A percentile compares a stretch with the other conserved stretches of the same genome.
Conservation (phyloP, 2,329 filamentous ascomycete genomes). For the Endoconidiophora polonica region DNA sequence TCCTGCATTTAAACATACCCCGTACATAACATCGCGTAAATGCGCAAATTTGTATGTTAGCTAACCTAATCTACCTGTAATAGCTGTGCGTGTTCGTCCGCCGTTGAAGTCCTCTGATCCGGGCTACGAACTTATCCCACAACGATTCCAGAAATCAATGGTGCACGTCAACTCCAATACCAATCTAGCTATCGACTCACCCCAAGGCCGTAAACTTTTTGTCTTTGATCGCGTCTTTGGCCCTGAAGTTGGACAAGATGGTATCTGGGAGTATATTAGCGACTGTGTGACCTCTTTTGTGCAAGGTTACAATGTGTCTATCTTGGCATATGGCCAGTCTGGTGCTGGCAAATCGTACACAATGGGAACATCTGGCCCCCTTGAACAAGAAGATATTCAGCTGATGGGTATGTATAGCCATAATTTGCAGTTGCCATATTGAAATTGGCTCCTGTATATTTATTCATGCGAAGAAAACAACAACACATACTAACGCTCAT, state of each 20-base stretch:
- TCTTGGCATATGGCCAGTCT: constrained; percentile 92
- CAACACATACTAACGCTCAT: constrained; percentile 3
- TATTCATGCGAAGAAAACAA: background rate
- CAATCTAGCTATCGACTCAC: constrained; percentile 73
- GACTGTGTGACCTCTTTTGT: constrained; percentile 83
- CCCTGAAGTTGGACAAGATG: constrained; percentile 68
- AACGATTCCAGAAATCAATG: constrained; percentile 84
- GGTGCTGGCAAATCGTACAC: constrained; percentile 97
- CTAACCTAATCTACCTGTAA: constrained; percentile 1
- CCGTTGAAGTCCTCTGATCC: constrained; percentile 71
- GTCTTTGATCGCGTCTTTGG: constrained; percentile 92
- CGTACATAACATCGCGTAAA: background rate
- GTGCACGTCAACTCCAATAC: constrained; percentile 78
- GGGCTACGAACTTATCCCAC: constrained; percentile 85
- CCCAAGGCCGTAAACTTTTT: constrained; percentile 85
- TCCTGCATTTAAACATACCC: background rate
- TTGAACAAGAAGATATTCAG: constrained; percentile 52
- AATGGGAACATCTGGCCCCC: constrained; percentile 86
- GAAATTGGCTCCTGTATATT: background rate
- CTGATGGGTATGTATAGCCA: constrained; percentile 52
- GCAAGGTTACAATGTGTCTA: constrained; percentile 95
- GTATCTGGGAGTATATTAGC: constrained; percentile 82
- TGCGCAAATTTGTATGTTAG: constrained; percentile 1
- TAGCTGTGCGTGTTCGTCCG: constrained; percentile 84
- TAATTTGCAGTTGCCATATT: too few relatives aligned